Evolutionary conservation across 2,329 filamentous ascomycete genomes (phyloP).

Genomic region (Pseudogymnoascus pannorum): DNA sequence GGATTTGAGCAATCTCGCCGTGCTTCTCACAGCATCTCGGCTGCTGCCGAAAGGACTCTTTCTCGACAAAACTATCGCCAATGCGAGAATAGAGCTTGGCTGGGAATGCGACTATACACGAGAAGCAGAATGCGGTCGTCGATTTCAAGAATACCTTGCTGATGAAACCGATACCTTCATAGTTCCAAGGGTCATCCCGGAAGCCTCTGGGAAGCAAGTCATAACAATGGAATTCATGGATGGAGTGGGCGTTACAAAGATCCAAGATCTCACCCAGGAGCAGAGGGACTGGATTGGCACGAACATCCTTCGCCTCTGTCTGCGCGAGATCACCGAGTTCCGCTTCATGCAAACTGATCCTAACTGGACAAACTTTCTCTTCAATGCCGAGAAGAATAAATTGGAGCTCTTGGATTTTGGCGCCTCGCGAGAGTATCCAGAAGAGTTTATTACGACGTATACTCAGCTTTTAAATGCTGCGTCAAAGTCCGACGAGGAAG

Average conservation of each 20-base stretch:
- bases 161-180: slow-evolving; percentile 67
- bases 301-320: slow-evolving; percentile 82
- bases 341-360: slow-evolving; percentile 98
- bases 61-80: slow-evolving; percentile 94
- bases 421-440: slow-evolving; percentile 78
- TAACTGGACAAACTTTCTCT: slow-evolving; percentile 99
- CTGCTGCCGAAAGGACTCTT: slow-evolving; percentile 88
- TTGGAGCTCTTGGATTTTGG: slow-evolving; percentile 95
- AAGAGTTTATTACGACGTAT: slow-evolving; percentile 72
- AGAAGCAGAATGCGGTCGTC: slow-evolving; percentile 72
- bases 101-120: slow-evolving; percentile 97
- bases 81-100: slow-evolving; percentile 80
- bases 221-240: slow-evolving; percentile 90
- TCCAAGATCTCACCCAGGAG: slow-evolving; percentile 65
- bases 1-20: slow-evolving; percentile 84
- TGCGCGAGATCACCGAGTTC: slow-evolving; percentile 91
- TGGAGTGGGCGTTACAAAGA: slow-evolving; percentile 77
- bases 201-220: slow-evolving; percentile 79
- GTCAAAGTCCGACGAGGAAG: slow-evolving; percentile 56
- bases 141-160: slow-evolving; percentile 71
- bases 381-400: slow-evolving; percentile 62
- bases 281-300: slow-evolving; percentile 96
- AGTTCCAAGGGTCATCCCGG: slow-evolving; percentile 68
- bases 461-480: slow-evolving; percentile 74
- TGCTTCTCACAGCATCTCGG: slow-evolving; percentile 83